These are phyloP conservation scores for Fusarium poae DNA, from an alignment of 2,329 filamentous ascomycete genomes.

Conservation along the genomic window DNA sequence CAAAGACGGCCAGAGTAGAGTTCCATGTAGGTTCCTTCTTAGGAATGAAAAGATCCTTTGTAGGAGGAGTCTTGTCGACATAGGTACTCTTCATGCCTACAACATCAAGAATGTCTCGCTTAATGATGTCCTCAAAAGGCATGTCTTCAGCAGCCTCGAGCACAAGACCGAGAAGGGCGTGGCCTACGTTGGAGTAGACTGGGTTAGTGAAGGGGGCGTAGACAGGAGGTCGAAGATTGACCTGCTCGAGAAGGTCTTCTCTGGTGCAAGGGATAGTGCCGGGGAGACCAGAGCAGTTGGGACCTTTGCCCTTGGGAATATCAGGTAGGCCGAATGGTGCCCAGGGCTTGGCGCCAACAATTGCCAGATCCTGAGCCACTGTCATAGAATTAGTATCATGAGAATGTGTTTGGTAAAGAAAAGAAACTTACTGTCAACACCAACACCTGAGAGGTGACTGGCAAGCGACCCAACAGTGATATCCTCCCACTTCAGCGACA, in stretches of 20 bases:
- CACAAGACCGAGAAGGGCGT: slow-evolving; percentile 59
- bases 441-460: slow-evolving; percentile 61
- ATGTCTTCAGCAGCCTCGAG: slow-evolving; percentile 60
- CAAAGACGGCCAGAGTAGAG: slow-evolving; percentile 51
- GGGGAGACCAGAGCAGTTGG: slow-evolving; percentile 54
- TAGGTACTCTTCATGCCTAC: slow-evolving; percentile 59
- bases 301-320: slow-evolving; percentile 47
- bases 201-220: slow-evolving; percentile 60
- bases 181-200: slow-evolving; percentile 64
- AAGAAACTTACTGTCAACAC: slow-evolving; percentile 51
- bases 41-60: slow-evolving; percentile 54
- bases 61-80: slow-evolving; percentile 51
- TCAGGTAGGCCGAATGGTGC: slow-evolving; percentile 51
- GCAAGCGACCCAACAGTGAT: slow-evolving; percentile 61
- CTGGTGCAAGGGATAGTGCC: slow-evolving; percentile 51
- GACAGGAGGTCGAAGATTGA: slow-evolving; percentile 53
- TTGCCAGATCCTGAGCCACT: slow-evolving; percentile 54
- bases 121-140: slow-evolving; percentile 55
- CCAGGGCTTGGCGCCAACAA: slow-evolving; percentile 48
- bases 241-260: slow-evolving; percentile 48
- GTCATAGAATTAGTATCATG: neutral
- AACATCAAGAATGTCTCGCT: slow-evolving; percentile 57
- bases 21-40: slow-evolving; percentile 53
- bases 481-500: slow-evolving; percentile 60
- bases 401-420: accelerated